A percentile compares a stretch with the other conserved stretches of the same genome.
phyloP scores from a whole-genome alignment of 2,329 filamentous ascomycete species.

The Cladosporium austrohemisphaericum region DNA sequence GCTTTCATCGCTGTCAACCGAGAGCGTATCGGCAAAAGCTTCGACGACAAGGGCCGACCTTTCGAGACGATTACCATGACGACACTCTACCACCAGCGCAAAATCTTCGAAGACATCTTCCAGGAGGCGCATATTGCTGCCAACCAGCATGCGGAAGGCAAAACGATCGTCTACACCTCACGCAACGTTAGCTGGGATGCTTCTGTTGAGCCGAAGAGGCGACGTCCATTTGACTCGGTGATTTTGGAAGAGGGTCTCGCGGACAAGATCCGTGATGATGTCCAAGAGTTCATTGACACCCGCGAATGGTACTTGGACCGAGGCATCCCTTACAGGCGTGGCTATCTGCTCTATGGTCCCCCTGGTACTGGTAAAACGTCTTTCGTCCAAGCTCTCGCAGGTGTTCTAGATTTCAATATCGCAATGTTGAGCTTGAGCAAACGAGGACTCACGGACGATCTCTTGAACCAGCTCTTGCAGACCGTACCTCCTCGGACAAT shows the following conservation, averaged over 20 bases:
- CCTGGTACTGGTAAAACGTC: conserved; percentile 92
- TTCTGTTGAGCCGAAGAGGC: conserved; percentile 79
- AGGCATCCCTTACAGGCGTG: conserved; percentile 88
- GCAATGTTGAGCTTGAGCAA: conserved; percentile 90
- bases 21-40: conserved; percentile 76
- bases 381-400: conserved; percentile 92
- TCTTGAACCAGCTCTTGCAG: conserved; percentile 78
- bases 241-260: conserved; percentile 80
- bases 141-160: conserved; percentile 77
- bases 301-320: conserved; percentile 88
- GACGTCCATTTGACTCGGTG: conserved; percentile 83
- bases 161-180: conserved; percentile 86
- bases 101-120: conserved; percentile 88
- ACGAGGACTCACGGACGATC: conserved; percentile 82
- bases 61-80: conserved; percentile 94
- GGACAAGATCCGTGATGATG: conserved; percentile 73
- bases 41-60: conserved; percentile 76
- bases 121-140: conserved; percentile 79
- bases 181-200: conserved; percentile 79
- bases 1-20: conserved; percentile 85
- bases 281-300: conserved; percentile 74
- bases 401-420: conserved; percentile 87
- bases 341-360: conserved; percentile 84
- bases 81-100: conserved; percentile 81
- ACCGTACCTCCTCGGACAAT: conserved; percentile 80